Evolutionary conservation across 768 basidiomycete species (phyloP), one percentile per base, ranked within the genome.

Genomic region (Tulasnella sp.): DNA sequence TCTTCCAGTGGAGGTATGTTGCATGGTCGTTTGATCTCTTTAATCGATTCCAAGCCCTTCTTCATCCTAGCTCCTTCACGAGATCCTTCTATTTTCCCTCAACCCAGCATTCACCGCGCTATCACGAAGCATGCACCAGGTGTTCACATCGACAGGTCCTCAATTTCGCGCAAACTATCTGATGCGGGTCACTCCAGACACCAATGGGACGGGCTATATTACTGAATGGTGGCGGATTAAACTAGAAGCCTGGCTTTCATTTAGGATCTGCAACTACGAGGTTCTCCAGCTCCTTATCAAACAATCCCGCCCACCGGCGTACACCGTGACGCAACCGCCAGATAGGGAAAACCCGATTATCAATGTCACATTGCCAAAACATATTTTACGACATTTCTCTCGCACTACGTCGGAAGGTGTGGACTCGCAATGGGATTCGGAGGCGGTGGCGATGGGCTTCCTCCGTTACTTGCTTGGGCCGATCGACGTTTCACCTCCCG

Each of bases 121-220:
- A 37, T 90, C 85, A 74, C 84, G 80, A 73, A 79, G 82, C 42
- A 78, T 95, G 22, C 78, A 86, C 74, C 47, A 77, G 16, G 81
- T 90, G 16, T 90, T 90, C 81, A 79, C 82, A 9, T 78, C 80
- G 2, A 84, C 90, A 0, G 85, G 90, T 0, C 70, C 85, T 0
- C 84, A 84, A 5, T 87, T 88, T 75, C 85, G 84, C 8, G 91
- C 90, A 19, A 82, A 84, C 72, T 96, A 91, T 78, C 84, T 97
- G 73, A 64, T 83, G 80, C 75, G 22, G 32, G 40, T 29, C 39
- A 8, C 35, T 4, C 34, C 19, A 29, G 35, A 35, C 35, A n/a
- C 22, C 11, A 2, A 40, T 2, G 35, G 16, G 32, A 29, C 22
- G 11, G 6, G 16, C 34, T 65, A 19, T 8, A 14, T 35, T 7